Evolutionary conservation across 2,329 filamentous ascomycete species (phyloP).

Genomic region (Talaromyces albobiverticillius): DNA sequence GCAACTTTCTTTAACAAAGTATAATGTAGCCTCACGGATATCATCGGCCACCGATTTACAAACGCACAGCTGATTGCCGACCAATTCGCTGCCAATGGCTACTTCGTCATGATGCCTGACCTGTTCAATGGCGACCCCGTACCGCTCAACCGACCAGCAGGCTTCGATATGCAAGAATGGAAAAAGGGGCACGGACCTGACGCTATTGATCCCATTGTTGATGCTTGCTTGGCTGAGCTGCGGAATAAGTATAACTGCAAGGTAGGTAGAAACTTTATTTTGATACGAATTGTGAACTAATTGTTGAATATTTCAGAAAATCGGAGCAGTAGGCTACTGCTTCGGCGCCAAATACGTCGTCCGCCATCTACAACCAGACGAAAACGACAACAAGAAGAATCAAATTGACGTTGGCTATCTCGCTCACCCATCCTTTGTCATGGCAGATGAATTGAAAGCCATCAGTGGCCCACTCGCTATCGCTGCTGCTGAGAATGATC

Average conservation of each 20-base stretch:
- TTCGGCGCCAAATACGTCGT: constrained; percentile 8
- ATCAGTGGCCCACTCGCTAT: constrained; percentile 9
- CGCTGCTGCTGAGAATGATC: constrained; percentile 3
- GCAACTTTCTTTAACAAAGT: too few relatives aligned
- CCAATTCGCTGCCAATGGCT: constrained; percentile 4
- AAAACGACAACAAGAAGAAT: too few relatives aligned
- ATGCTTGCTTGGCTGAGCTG: constrained; percentile 2
- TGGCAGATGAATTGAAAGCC: not conserved
- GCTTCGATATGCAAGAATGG: constrained; percentile 7
- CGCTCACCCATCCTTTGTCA: not conserved
- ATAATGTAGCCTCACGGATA: not conserved
- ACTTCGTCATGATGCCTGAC: constrained; percentile 9
- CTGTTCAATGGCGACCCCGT: constrained; percentile 3
- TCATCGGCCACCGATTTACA: constrained; percentile 3
- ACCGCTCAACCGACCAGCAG: not conserved
- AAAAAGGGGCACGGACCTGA: not conserved
- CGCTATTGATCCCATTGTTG: constrained; percentile 1
- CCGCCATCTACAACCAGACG: not conserved
- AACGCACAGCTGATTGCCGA: constrained; percentile 6
- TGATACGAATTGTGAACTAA: not conserved
- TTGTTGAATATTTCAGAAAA: not conserved
- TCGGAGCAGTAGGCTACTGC: constrained; percentile 9
- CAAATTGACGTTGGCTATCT: constrained; percentile 5
- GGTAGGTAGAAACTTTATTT: not conserved
- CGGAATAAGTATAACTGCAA: constrained; percentile 7